Conservation (phyloP, 257 asterid species). For the Osmanthus fragrans region DNA sequence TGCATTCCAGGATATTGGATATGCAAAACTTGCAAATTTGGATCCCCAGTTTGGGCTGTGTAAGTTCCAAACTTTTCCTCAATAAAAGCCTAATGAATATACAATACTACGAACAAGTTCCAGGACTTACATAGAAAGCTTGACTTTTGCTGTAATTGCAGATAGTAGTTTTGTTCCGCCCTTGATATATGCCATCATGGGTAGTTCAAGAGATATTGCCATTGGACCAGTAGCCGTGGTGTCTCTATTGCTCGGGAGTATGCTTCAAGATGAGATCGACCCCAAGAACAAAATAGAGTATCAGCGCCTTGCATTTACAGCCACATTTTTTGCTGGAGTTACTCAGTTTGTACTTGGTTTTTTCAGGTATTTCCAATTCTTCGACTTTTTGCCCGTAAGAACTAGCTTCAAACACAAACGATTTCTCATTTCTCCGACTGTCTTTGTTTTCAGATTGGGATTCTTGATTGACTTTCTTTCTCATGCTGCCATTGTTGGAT, state of each 20-base stretch:
- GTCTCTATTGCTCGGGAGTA: slow-evolving; percentile 68
- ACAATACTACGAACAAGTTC: background rate
- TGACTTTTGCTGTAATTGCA: slow-evolving; percentile 25
- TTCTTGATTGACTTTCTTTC: slow-evolving; percentile 79
- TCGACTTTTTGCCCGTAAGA: background rate
- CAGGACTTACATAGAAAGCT: background rate
- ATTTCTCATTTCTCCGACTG: background rate
- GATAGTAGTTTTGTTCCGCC: slow-evolving; percentile 86
- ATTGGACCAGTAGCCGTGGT: slow-evolving; percentile 89
- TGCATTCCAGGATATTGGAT: slow-evolving; percentile 70
- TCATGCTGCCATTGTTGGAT: slow-evolving; percentile 74
- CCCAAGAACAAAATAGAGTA: slow-evolving; percentile 56
- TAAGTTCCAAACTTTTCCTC: slow-evolving; percentile 28
- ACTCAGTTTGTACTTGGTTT: slow-evolving; percentile 65
- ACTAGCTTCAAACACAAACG: background rate
- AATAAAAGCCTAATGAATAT: background rate
- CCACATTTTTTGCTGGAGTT: slow-evolving; percentile 75
- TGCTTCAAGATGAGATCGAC: slow-evolving; percentile 61
- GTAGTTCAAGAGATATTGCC: slow-evolving; percentile 85
- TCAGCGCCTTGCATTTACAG: slow-evolving; percentile 67
- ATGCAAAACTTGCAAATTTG: slow-evolving; percentile 66
- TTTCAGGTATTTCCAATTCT: slow-evolving; percentile 43
- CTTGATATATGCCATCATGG: slow-evolving; percentile 71
- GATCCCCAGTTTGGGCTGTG: slow-evolving; percentile 75
- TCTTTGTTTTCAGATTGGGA: slow-evolving; percentile 48